Evolutionary conservation across 495 filamentous ascomycete species (phyloP), one percentile per base, ranked within the genome.

Genomic region (Talaromyces borbonicus): DNA sequence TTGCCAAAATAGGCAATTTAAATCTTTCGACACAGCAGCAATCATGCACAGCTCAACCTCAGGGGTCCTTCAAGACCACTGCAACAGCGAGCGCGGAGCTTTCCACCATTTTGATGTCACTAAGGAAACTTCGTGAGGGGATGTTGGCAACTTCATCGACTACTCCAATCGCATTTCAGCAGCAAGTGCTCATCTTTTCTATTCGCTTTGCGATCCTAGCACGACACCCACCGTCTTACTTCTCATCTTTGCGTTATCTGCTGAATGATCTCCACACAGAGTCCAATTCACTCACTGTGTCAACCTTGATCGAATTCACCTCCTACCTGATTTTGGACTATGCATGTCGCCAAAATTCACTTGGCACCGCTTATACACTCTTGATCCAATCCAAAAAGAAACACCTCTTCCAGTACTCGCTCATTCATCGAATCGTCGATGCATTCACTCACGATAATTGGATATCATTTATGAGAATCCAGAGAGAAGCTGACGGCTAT

Each of bases 101-200:
- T 42, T 73, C 77, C 24, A 72, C 66, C 9, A 68, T 85, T 46
- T 63, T 79, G 19, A 73, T 79, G 50, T 84, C 89, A 26, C 85
- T 97, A 62, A 81, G 92, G 46, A 97, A 95, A 61, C 75, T 98
- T 30, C 80, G 92, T 33, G 92, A 98, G 68, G 87, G 79, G 33
- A 78, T 96, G 41, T 42, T 68, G 31, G 62, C 67, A 46, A 78
- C 90, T 0, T 82, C 87, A 26, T 79, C 80, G 15, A 67, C 73
- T 27, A 81, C 87, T 5, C 64, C 68, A 1, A 42, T 64, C 46
- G 67, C 71, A 40, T 87, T 87, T 59, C 75, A 81, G 12, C 70
- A 79, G 27, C 78, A 81, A 44, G 83, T 79, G 22, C 80, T 85
- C 55, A 68, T 83, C 41, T 93, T 95, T 73, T 83, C 83, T 58